Base-by-base conservation (phyloP, 73 alveolate genomes). In the Paramecium primaurelia region DNA sequence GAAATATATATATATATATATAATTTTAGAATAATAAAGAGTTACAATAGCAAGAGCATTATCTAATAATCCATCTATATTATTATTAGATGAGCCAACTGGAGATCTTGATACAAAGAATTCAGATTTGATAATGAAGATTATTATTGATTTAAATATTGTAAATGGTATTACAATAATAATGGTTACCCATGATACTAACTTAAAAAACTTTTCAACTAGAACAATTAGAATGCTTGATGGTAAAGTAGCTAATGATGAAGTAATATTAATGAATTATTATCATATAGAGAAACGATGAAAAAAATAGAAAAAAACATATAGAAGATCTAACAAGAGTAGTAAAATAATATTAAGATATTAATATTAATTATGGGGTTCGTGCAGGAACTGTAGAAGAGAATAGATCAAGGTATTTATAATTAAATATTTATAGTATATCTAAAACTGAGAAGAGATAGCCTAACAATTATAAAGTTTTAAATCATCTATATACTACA, bases 121-220 rank as follows among this genome's bases (percentile, higher is more conserved):
- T 86, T 96, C 99, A 2, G 99, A 98, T 85, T 94, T 97, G 32
- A 99, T 98, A 0, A 96, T 98, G 99, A 95, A 97, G 86, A 93
- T 96, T 45, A 93, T 98, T 1, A 28, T 96, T 77, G 98, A 98
- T 89, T 92, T 98, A 93, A 95, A 96, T 93, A 87, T 91, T 58
- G 49, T 95, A 40, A 93, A 97, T 69, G 96, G 95, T 38, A 97
- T 97, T 49, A 98, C 98, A 18, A 96, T 95, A 96, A 95, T 98
- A 16, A 98, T 98, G 99, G 99, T 98, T 32, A 98, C 99, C 26
- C 99, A 98, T 92, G 99, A 98, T 91, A 98, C 97, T 8, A 97
- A 97, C 28, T 93, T 98, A 36, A 98, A 96, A 93, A 96, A 93
- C 92, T 98, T 69, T 93, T 98, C 99, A 16, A 92, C 95, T 68